These are phyloP conservation scores for Ophiostoma australiae DNA, from an alignment of 2,329 filamentous ascomycete genomes.

Conservation along the genomic window DNA sequence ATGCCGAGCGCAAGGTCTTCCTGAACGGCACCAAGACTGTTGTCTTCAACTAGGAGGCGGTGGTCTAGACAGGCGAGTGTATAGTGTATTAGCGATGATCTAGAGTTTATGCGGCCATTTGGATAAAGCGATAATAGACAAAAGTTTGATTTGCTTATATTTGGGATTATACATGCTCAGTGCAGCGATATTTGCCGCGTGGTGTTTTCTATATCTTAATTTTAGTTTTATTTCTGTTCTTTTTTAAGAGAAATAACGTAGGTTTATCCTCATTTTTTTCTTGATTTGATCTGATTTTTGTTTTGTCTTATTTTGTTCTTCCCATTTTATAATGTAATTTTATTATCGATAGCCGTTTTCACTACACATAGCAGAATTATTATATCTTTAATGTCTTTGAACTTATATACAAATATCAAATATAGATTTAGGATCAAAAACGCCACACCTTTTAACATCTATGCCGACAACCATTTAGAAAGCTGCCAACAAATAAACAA, in stretches of 20 bases:
- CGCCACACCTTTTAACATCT: too few relatives aligned
- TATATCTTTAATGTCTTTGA: too few relatives aligned
- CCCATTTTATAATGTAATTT: too few relatives aligned
- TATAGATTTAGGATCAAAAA: too few relatives aligned
- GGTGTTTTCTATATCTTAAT: background rate
- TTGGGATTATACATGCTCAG: background rate
- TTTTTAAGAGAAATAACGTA: background rate
- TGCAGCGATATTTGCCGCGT: background rate
- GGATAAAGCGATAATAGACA: background rate
- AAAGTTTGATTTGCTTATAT: background rate
- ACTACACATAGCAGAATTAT: too few relatives aligned
- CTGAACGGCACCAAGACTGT: constrained; percentile 76
- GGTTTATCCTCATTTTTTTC: too few relatives aligned
- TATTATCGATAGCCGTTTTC: too few relatives aligned
- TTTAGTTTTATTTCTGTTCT: background rate
- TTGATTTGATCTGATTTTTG: too few relatives aligned
- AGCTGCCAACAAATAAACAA: background rate
- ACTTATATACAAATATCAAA: too few relatives aligned
- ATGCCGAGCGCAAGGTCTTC: constrained; percentile 71
- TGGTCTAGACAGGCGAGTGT: background rate
- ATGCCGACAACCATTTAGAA: background rate
- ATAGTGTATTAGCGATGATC: background rate
- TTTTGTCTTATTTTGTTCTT: too few relatives aligned
- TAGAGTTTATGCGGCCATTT: background rate
- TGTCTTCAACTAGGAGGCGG: constrained; percentile 52